These are phyloP conservation scores for Nannochloropsis gaditana DNA, from an alignment of 108 stramenopile genomes.

Conservation along the genomic window DNA sequence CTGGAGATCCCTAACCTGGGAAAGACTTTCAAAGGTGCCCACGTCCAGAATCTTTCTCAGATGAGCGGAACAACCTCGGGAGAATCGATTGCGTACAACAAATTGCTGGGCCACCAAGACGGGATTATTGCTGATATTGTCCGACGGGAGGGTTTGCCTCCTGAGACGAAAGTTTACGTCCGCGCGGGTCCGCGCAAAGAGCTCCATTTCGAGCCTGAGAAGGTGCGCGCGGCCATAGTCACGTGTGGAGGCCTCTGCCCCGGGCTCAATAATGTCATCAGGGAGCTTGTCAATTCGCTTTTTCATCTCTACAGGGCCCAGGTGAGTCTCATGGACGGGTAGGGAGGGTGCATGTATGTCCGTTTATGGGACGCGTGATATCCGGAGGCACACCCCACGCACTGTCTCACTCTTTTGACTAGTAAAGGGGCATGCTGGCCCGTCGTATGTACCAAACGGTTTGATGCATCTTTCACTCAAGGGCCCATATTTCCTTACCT, in stretches of 20 bases:
- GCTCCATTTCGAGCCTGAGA: constrained; percentile 79
- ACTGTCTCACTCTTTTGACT: no score
- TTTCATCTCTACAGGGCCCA: constrained; percentile 73
- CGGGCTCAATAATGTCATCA: constrained; percentile 92
- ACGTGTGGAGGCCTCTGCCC: constrained; percentile 96
- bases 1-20: constrained; percentile 8
- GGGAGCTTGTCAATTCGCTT: constrained; percentile 76
- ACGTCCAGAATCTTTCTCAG: background rate
- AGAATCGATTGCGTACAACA: constrained; percentile 15
- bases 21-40: background rate
- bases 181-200: constrained; percentile 58
- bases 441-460: background rate
- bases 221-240: constrained; percentile 88
- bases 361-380: no score
- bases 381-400: no score
- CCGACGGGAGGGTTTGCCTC: constrained; percentile 15
- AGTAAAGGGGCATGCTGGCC: background rate
- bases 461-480: background rate
- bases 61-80: background rate
- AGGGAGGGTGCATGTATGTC: background rate
- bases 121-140: constrained; percentile 20
- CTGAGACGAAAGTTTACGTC: background rate
- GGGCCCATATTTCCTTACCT: background rate
- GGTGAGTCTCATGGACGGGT: constrained; percentile 47
- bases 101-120: constrained; percentile 10